Conservation (phyloP, 2,329 filamentous ascomycete genomes). For the Chaetomium sp. region DNA sequence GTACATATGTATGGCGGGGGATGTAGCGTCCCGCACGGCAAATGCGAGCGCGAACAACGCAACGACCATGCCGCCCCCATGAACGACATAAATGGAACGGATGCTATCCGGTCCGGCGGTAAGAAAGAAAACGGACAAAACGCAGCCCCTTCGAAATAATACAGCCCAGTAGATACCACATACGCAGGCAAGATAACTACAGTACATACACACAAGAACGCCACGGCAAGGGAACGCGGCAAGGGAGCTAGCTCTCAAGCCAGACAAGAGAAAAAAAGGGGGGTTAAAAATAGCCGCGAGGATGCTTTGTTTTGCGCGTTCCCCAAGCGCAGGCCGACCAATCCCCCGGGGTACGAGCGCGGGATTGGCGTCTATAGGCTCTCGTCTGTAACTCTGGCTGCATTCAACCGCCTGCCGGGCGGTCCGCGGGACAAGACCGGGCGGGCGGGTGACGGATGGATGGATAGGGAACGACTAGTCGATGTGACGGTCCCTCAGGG, state of each 20-base stretch:
- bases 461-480: not conserved
- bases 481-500: not conserved
- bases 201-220: not conserved
- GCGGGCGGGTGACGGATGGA: not conserved
- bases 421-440: not conserved
- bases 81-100: constrained; percentile 6
- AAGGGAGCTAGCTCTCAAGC: not conserved
- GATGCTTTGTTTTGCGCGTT: not conserved
- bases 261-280: not conserved
- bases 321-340: constrained; percentile 5
- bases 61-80: not conserved
- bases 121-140: not conserved
- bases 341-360: not conserved
- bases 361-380: constrained; percentile 7
- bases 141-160: not conserved
- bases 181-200: not conserved
- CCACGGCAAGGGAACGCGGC: not conserved
- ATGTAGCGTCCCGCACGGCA: not conserved
- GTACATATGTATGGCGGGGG: not conserved
- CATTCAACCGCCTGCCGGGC: constrained; percentile 14
- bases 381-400: not conserved
- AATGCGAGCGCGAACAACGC: not conserved
- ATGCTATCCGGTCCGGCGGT: not conserved
- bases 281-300: constrained; percentile 17
- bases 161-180: too few species aligned